Evolutionary conservation across 1,284 basidiomycete species (phyloP).

Genomic region (Somion occarium): DNA sequence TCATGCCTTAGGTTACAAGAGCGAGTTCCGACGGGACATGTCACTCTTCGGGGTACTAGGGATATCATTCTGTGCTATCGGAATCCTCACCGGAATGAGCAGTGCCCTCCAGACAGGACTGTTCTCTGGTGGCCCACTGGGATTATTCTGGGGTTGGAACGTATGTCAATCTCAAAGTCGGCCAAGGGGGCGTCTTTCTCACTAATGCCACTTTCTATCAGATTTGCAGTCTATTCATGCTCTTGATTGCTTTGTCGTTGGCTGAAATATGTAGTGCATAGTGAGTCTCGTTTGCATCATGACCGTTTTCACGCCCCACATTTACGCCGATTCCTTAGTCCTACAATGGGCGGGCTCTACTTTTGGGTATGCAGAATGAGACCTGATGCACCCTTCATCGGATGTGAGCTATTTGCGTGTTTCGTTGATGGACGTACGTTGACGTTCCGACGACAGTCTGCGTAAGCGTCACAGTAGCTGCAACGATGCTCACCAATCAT

Average conservation of each 20-base stretch:
- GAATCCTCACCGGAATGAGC: conserved; percentile 57
- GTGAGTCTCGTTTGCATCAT: too few species aligned
- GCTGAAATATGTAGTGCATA: conserved; percentile 60
- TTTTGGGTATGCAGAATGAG: conserved; percentile 67
- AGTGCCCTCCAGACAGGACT: conserved; percentile 52
- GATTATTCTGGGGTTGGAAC: conserved; percentile 65
- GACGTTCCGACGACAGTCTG: background rate
- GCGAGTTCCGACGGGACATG: conserved; percentile 54
- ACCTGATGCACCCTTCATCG: conserved; percentile 47
- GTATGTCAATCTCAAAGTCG: too few species aligned
- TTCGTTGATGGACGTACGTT: conserved; percentile 22
- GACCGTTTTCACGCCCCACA: too few species aligned
- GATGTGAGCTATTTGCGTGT: conserved; percentile 36
- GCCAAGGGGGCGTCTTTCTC: too few species aligned
- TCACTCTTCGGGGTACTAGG: conserved; percentile 54
- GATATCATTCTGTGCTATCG: conserved; percentile 59
- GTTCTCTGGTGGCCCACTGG: conserved; percentile 54
- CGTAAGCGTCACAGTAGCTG: too few species aligned
- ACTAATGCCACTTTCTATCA: too few species aligned
- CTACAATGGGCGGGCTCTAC: conserved; percentile 55
- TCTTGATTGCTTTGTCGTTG: conserved; percentile 50
- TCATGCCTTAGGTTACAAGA: conserved; percentile 49
- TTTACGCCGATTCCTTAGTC: too few species aligned
- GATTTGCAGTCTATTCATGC: conserved; percentile 59
- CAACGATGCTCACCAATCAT: background rate